A percentile compares a stretch with the other conserved stretches of the same genome.
Evolutionary conservation across 495 filamentous ascomycete genomes (phyloP).

Genomic region (Aspergillus diversus): DNA sequence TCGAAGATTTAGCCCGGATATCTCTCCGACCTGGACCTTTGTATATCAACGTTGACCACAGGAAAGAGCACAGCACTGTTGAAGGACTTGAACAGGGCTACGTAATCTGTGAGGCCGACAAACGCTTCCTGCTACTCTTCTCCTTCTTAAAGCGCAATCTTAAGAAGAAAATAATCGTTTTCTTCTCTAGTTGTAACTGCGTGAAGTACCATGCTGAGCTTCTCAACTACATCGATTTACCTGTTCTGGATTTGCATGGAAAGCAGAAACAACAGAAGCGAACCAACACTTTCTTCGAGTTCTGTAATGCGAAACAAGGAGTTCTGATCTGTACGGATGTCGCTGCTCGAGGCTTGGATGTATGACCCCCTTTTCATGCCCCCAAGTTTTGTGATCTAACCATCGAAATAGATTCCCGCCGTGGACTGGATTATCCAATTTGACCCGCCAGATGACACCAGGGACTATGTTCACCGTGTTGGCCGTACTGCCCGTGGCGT

Average conservation of each 20-base stretch:
- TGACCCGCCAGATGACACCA: slow-evolving; percentile 88
- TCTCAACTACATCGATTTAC: slow-evolving; percentile 94
- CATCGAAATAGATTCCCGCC: slow-evolving; percentile 66
- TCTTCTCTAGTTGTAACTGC: slow-evolving; percentile 90
- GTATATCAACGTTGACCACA: slow-evolving; percentile 91
- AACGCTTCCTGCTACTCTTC: slow-evolving; percentile 92
- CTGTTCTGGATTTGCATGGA: slow-evolving; percentile 75
- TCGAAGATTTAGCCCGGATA: slow-evolving; percentile 93
- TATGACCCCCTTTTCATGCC: slow-evolving; percentile 37
- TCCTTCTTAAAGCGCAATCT: slow-evolving; percentile 90
- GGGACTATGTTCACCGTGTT: slow-evolving; percentile 96
- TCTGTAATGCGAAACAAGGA: slow-evolving; percentile 89
- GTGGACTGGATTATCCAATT: slow-evolving; percentile 98
- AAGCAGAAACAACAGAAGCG: slow-evolving; percentile 98
- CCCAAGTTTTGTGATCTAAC: slow-evolving; percentile 14
- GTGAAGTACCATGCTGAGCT: slow-evolving; percentile 95
- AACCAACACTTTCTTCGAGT: slow-evolving; percentile 98
- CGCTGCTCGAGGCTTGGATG: slow-evolving; percentile 89
- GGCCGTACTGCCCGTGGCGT: slow-evolving; percentile 90
- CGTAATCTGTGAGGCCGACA: slow-evolving; percentile 88
- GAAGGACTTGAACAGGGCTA: slow-evolving; percentile 95
- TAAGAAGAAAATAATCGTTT: slow-evolving; percentile 96
- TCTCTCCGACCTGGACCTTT: slow-evolving; percentile 89
- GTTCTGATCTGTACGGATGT: slow-evolving; percentile 96
- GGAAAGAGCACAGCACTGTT: slow-evolving; percentile 81